Evolutionary conservation across 495 filamentous ascomycete species (phyloP).

Genomic region (Emericellopsis terricola): DNA sequence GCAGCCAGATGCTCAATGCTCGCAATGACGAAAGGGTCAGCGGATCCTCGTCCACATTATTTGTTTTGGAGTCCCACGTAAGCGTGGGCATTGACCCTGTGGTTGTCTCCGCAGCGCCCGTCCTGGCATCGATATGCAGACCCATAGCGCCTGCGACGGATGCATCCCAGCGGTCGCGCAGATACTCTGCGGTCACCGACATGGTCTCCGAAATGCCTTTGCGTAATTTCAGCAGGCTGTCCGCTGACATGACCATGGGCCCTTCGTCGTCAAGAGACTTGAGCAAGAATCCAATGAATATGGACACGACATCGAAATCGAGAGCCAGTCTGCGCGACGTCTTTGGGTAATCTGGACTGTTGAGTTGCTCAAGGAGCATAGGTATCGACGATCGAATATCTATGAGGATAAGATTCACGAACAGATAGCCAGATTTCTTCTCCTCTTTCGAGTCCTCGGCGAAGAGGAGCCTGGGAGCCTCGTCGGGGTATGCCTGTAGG

Average conservation of each 20-base stretch:
- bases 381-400: constrained; percentile 46
- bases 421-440: constrained; percentile 40
- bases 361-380: constrained; percentile 33
- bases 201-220: constrained; percentile 38
- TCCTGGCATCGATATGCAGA: constrained; percentile 27
- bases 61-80: constrained; percentile 30
- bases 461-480: constrained; percentile 29
- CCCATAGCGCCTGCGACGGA: constrained; percentile 33
- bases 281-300: constrained; percentile 40
- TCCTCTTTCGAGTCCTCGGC: constrained; percentile 8
- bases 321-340: constrained; percentile 34
- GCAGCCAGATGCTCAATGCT: constrained; percentile 39
- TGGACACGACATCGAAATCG: constrained; percentile 37
- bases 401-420: constrained; percentile 39
- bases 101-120: constrained; percentile 10
- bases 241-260: constrained; percentile 22
- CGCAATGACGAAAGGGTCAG: constrained; percentile 34
- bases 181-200: constrained; percentile 39
- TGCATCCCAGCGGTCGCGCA: constrained; percentile 47
- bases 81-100: constrained; percentile 20
- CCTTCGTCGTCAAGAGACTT: constrained; percentile 20
- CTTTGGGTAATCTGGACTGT: constrained; percentile 25
- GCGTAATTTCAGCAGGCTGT: constrained; percentile 38
- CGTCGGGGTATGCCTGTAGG: constrained; percentile 29
- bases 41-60: constrained; percentile 17